These are phyloP conservation scores for Sedum album DNA, from an alignment of 164 flowering plant genomes.

Conservation along the genomic window DNA sequence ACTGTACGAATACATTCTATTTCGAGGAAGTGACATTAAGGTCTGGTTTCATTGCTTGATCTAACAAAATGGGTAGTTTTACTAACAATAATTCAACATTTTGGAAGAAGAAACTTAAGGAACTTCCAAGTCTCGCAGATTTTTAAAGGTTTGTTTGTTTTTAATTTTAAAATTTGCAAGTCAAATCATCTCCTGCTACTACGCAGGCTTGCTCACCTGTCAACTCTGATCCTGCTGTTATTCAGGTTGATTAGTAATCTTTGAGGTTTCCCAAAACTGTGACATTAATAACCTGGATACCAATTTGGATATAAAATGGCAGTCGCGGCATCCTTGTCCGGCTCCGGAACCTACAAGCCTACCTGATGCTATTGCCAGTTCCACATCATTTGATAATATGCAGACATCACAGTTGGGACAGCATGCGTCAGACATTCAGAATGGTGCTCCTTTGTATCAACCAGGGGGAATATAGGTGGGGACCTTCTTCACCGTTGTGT, in stretches of 20 bases:
- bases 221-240: slow-evolving; percentile 81
- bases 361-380: neutral
- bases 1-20: slow-evolving; percentile 74
- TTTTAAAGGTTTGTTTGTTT: neutral
- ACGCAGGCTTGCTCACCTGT: slow-evolving; percentile 48
- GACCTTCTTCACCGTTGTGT: too few species aligned
- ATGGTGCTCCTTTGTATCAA: slow-evolving; percentile 2
- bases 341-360: neutral
- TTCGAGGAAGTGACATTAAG: slow-evolving; percentile 91
- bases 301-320: slow-evolving; percentile 20
- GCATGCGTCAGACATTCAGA: neutral
- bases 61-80: neutral
- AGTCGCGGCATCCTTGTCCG: slow-evolving; percentile 53
- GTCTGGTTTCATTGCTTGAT: slow-evolving; percentile 20
- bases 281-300: neutral
- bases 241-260: slow-evolving; percentile 44
- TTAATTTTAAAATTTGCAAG: slow-evolving; percentile 74
- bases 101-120: too few species aligned
- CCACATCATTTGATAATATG: neutral
- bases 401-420: neutral
- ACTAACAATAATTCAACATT: too few species aligned
- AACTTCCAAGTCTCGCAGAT: neutral
- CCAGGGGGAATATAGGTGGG: neutral
- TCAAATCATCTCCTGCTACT: slow-evolving; percentile 80
- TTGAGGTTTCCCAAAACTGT: neutral